Evolutionary conservation across 176 grass and related monocot genomes (phyloP), one percentile per base, ranked within the genome.

Genomic region (Raddia guianensis): DNA sequence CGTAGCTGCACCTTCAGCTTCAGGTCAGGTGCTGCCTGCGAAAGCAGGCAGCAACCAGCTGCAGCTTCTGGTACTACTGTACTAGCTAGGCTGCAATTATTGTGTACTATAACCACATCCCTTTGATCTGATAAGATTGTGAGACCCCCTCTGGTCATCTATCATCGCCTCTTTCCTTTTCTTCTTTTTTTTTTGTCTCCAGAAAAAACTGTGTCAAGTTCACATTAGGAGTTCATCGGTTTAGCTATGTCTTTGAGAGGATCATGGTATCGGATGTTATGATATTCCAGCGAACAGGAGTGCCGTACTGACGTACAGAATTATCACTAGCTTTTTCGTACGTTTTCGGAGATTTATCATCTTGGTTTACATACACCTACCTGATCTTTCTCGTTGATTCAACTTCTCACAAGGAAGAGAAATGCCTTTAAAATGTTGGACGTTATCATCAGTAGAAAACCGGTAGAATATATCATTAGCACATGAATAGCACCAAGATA

Each of bases 11-110:
- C 79, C 68, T 35, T 53, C 52, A 20, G 55, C 68, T 35, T 53
- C 52, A 20, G 55, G 44, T 20, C 80, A 85, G 87, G 82, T 76
- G 82, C 76, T 49, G 82, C 47, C 76, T 49, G 82, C 47, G 6
- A 64, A 82, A 76, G 67, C 63, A 34, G 59, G 8, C 47, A 6
- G 8, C 47, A 6, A 51, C 59, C 60, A 49, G 60, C 69, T 40
- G 37, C 61, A 44, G 59, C 27, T 37, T 15, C 50, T 49, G 16
- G 10, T 57, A 40, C 61, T 73, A 4, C 49, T 12, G 10, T 57
- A 40, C 61, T 73, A 4, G 33, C 51, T 76, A 63, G 60, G 27
- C 69, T 74, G 40, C 82, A 89, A 89, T 89, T 5, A 89, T 89
- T 64, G 42, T 50, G 4, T 77, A 58, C 6, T 43, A 71, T 76